phyloP scores from a whole-genome alignment of 2,329 filamentous ascomycete genomes.

The Ceratocystis albifundus region DNA sequence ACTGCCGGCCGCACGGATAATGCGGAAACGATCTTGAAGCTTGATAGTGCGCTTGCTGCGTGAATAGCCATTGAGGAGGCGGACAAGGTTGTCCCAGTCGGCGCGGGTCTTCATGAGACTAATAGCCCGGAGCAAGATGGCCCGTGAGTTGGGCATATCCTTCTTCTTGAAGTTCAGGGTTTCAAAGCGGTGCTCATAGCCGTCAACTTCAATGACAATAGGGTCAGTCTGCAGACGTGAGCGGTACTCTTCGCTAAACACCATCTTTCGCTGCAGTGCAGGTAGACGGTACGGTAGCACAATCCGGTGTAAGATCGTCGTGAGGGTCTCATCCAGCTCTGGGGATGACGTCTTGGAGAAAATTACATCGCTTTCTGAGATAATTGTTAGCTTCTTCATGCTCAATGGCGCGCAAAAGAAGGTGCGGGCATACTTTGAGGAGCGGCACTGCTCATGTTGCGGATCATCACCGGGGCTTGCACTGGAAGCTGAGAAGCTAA shows the following conservation, averaged over 20 bases:
- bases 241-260: slow-evolving; percentile 39
- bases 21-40: slow-evolving; percentile 30
- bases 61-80: slow-evolving; percentile 41
- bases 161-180: slow-evolving; percentile 34
- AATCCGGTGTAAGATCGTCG: slow-evolving; percentile 44
- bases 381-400: neutral
- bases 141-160: slow-evolving; percentile 36
- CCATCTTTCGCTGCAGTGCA: slow-evolving; percentile 39
- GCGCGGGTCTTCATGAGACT: slow-evolving; percentile 36
- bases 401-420: neutral
- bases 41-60: slow-evolving; percentile 34
- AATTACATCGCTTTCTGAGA: slow-evolving; percentile 29
- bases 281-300: slow-evolving; percentile 52
- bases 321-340: slow-evolving; percentile 44
- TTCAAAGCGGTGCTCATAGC: slow-evolving; percentile 42
- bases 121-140: slow-evolving; percentile 33
- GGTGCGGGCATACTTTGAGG: slow-evolving; percentile 16
- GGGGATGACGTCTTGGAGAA: slow-evolving; percentile 43
- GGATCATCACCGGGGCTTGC: slow-evolving; percentile 12
- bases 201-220: slow-evolving; percentile 48
- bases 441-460: slow-evolving; percentile 13
- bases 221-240: slow-evolving; percentile 43
- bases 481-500: neutral
- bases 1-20: slow-evolving; percentile 34
- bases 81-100: slow-evolving; percentile 44